Conservation (phyloP, 2,329 filamentous ascomycete genomes). For the Hawksworthiomyces lignivorus region DNA sequence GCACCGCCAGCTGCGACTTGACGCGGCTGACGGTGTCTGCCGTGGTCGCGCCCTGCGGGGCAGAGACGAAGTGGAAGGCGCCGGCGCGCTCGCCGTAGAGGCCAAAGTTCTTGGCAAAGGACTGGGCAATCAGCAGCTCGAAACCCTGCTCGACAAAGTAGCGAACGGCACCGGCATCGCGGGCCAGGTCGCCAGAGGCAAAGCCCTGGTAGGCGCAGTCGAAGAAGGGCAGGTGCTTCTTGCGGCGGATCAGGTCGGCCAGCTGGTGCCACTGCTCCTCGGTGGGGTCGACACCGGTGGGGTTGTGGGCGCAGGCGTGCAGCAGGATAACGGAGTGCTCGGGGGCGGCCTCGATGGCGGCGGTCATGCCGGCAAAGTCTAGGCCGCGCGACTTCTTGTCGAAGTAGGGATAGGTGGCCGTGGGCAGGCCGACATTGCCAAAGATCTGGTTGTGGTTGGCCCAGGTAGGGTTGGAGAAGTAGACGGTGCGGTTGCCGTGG, state of each 20-base stretch:
- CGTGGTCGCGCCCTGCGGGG: constrained; percentile 59
- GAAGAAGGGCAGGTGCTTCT: constrained; percentile 94
- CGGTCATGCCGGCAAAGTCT: constrained; percentile 84
- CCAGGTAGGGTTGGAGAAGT: constrained; percentile 94
- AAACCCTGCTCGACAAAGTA: constrained; percentile 92
- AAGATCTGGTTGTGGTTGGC: constrained; percentile 99
- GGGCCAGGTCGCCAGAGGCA: constrained; percentile 78
- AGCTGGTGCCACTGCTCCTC: constrained; percentile 91
- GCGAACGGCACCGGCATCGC: constrained; percentile 85
- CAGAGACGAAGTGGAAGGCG: constrained; percentile 88
- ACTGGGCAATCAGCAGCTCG: constrained; percentile 81
- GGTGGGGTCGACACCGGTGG: constrained; percentile 92
- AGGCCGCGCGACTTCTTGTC: constrained; percentile 80
- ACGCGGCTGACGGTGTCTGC: constrained; percentile 54
- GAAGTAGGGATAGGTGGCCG: constrained; percentile 91
- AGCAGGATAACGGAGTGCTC: constrained; percentile 79
- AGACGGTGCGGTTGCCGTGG: constrained; percentile 65
- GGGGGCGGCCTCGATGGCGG: constrained; percentile 61
- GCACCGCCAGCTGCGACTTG: constrained; percentile 80
- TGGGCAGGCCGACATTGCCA: constrained; percentile 71
- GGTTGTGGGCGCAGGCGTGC: constrained; percentile 96
- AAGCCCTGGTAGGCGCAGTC: constrained; percentile 98
- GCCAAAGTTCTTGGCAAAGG: constrained; percentile 97
- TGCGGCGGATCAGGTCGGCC: constrained; percentile 65
- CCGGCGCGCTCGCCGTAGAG: constrained; percentile 94